Percentiles rank a stretch among this genome's conserved stretches.
Conservation (phyloP, 179 eudicot genomes). For the Vitellaria paradoxa region DNA sequence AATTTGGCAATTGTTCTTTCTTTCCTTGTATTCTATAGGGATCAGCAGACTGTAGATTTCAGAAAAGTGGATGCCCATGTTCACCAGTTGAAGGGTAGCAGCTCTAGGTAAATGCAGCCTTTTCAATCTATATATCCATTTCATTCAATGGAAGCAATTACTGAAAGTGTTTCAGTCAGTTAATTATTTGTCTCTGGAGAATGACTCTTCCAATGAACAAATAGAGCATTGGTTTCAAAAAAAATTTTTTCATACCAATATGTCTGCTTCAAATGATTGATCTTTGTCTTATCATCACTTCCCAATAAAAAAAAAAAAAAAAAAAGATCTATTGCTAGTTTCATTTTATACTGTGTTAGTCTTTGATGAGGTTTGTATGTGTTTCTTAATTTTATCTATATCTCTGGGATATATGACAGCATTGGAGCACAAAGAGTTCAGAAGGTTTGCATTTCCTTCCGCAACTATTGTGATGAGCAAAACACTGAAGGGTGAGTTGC, state of each 20-base stretch:
- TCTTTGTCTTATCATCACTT: too few relatives aligned
- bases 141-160: too few relatives aligned
- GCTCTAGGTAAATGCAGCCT: conserved; percentile 48
- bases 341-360: too few relatives aligned
- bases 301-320: too few relatives aligned
- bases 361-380: too few relatives aligned
- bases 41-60: conserved; percentile 53
- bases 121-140: neutral
- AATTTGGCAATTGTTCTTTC: neutral
- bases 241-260: too few relatives aligned
- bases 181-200: too few relatives aligned
- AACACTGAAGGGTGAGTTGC: conserved; percentile 50
- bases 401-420: conserved; percentile 19
- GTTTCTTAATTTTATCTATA: too few relatives aligned
- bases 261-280: too few relatives aligned
- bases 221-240: too few relatives aligned
- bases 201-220: too few relatives aligned
- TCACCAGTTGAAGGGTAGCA: conserved; percentile 72
- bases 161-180: neutral
- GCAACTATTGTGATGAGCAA: conserved; percentile 37
- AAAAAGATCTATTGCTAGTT: too few relatives aligned
- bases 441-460: conserved; percentile 40
- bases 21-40: conserved; percentile 22
- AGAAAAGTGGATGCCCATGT: conserved; percentile 54
- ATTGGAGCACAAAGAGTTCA: conserved; percentile 55